Evolutionary conservation across 306 rosid species (phyloP).

Genomic region (Luffa aegyptiaca): DNA sequence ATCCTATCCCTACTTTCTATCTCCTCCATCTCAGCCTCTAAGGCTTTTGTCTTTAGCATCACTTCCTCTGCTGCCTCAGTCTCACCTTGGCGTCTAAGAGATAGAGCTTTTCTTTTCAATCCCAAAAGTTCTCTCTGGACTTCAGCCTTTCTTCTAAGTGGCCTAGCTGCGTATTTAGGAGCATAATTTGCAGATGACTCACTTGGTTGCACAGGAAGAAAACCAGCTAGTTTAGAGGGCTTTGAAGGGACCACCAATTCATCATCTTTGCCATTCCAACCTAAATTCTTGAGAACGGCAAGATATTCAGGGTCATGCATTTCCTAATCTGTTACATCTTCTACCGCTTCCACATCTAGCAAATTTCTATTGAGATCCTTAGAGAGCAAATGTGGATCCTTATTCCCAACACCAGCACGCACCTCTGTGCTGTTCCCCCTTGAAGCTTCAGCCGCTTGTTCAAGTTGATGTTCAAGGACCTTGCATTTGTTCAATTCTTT

Average conservation of each 20-base stretch:
- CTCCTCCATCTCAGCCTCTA: slow-evolving; percentile 51
- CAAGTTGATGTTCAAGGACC: slow-evolving; percentile 70
- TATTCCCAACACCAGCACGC: slow-evolving; percentile 14
- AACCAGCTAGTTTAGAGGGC: slow-evolving; percentile 27
- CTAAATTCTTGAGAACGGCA: slow-evolving; percentile 64
- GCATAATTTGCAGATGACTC: slow-evolving; percentile 29
- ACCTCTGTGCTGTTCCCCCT: slow-evolving; percentile 17
- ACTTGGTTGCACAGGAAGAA: slow-evolving; percentile 16
- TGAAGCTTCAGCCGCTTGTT: slow-evolving; percentile 45
- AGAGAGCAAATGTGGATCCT: slow-evolving; percentile 17
- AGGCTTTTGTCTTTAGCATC: slow-evolving; percentile 43
- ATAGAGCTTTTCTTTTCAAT: slow-evolving; percentile 77
- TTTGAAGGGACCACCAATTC: slow-evolving; percentile 22
- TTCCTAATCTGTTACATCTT: slow-evolving; percentile 76
- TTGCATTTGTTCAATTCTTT: slow-evolving; percentile 62
- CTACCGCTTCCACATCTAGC: slow-evolving; percentile 37
- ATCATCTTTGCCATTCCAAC: slow-evolving; percentile 72
- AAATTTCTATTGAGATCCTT: slow-evolving; percentile 25
- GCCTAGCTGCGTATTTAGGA: slow-evolving; percentile 17
- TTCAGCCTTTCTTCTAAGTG: slow-evolving; percentile 52
- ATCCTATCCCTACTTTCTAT: slow-evolving; percentile 44
- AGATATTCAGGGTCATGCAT: slow-evolving; percentile 83
- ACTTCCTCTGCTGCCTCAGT: slow-evolving; percentile 80
- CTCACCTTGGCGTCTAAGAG: slow-evolving; percentile 89
- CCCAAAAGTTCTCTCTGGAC: slow-evolving; percentile 87